phyloP scores from a whole-genome alignment of 1,284 basidiomycete genomes.

The Ustilago loliicola region DNA sequence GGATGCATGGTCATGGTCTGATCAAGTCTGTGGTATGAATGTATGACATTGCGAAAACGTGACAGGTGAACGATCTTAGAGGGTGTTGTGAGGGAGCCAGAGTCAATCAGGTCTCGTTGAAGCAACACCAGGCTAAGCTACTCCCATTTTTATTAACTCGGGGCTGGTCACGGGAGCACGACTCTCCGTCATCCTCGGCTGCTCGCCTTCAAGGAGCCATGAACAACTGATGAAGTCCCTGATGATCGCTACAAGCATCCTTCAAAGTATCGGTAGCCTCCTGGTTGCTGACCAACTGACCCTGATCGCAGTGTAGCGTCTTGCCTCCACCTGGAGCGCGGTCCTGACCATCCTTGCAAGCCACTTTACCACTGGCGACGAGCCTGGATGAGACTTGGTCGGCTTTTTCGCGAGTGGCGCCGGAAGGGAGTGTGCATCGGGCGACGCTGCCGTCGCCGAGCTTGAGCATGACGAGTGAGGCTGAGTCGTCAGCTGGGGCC shows the following conservation, averaged over 20 bases:
- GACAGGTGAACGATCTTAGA: not conserved
- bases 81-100: too few relatives aligned
- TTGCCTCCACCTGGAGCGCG: conserved; percentile 6
- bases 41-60: not conserved
- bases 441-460: conserved; percentile 8
- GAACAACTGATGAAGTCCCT: conserved; percentile 2
- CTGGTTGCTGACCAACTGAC: conserved; percentile 5
- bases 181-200: too few relatives aligned
- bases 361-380: conserved; percentile 22
- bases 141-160: too few relatives aligned
- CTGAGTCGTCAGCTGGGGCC: not conserved
- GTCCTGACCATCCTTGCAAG: not conserved
- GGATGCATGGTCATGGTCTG: not conserved
- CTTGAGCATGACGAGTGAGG: conserved; percentile 19
- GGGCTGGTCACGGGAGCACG: too few relatives aligned
- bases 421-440: conserved; percentile 11
- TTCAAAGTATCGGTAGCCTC: conserved; percentile 10
- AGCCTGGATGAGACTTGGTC: conserved; percentile 26
- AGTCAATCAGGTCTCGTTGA: too few relatives aligned
- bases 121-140: too few relatives aligned
- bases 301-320: conserved; percentile 15
- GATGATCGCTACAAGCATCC: conserved; percentile 13
- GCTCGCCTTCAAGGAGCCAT: too few relatives aligned
- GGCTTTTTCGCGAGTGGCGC: conserved; percentile 3
- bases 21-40: not conserved